Percentiles rank a stretch among this genome's conserved stretches.
Conservation (phyloP, 1,284 basidiomycete species). For the Athelia sp. region DNA sequence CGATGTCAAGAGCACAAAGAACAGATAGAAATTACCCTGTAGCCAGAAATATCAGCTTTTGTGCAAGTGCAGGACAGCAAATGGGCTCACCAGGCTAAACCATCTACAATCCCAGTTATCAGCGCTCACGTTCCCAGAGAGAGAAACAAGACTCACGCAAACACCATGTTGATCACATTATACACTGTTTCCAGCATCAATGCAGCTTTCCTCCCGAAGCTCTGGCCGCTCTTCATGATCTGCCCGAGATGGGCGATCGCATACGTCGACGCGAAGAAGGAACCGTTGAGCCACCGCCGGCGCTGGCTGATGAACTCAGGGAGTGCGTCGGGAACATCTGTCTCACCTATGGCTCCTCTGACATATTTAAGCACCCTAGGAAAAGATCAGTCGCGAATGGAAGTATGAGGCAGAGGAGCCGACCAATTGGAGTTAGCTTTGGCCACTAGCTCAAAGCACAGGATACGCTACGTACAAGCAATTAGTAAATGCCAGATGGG, state of each 20-base stretch:
- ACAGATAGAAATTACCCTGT: slow-evolving; percentile 91
- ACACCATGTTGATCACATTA: slow-evolving; percentile 84
- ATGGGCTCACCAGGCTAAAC: slow-evolving; percentile 76
- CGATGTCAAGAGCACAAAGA: slow-evolving; percentile 92
- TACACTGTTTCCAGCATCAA: slow-evolving; percentile 84
- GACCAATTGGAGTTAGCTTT: slow-evolving; percentile 86
- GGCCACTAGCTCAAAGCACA: slow-evolving; percentile 96
- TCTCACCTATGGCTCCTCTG: slow-evolving; percentile 92
- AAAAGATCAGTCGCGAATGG: too few relatives aligned
- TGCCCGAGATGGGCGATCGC: slow-evolving; percentile 82
- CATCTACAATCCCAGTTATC: slow-evolving; percentile 34
- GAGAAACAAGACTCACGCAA: slow-evolving; percentile 36
- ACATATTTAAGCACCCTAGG: slow-evolving; percentile 97
- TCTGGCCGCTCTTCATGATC: slow-evolving; percentile 84
- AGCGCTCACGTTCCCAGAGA: too few relatives aligned
- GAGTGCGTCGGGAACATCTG: slow-evolving; percentile 91
- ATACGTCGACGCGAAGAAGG: slow-evolving; percentile 92
- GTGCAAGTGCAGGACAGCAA: not conserved
- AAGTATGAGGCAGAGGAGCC: slow-evolving; percentile 5
- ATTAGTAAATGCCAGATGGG: not conserved
- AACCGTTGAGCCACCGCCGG: slow-evolving; percentile 89
- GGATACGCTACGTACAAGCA: slow-evolving; percentile 63
- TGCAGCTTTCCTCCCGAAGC: slow-evolving; percentile 65
- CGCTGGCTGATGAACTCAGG: slow-evolving; percentile 96
- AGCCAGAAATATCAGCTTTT: slow-evolving; percentile 2